Evolutionary conservation across 2,329 filamentous ascomycete species (phyloP).

Genomic region (Leptographium wingfieldii): DNA sequence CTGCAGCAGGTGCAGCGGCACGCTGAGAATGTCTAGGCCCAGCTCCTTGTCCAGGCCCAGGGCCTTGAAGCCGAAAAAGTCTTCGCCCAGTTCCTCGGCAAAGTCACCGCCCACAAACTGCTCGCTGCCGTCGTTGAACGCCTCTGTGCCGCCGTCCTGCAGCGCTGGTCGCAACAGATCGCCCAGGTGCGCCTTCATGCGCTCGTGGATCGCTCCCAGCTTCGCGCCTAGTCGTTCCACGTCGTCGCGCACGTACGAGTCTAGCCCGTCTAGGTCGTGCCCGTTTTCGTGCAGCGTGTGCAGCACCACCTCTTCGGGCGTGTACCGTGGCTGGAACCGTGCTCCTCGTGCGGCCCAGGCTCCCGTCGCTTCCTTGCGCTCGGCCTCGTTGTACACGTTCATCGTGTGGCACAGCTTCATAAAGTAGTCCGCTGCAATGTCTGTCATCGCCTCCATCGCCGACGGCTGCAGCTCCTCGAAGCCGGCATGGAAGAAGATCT

Average conservation of each 20-base stretch:
- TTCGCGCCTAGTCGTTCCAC: constrained; percentile 75
- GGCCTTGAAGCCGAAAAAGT: constrained; percentile 97
- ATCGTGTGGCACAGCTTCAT: constrained; percentile 69
- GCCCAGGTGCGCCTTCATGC: constrained; percentile 86
- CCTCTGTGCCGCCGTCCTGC: constrained; percentile 65
- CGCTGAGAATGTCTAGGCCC: constrained; percentile 73
- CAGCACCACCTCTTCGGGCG: constrained; percentile 71
- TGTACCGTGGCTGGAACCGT: constrained; percentile 53
- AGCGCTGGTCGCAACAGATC: constrained; percentile 87
- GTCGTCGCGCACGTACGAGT: constrained; percentile 83
- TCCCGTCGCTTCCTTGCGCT: constrained; percentile 51
- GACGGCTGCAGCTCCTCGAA: constrained; percentile 97
- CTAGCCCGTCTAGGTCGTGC: constrained; percentile 66
- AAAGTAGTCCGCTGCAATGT: constrained; percentile 83
- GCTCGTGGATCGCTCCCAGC: constrained; percentile 75
- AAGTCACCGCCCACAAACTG: constrained; percentile 96
- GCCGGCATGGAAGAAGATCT: constrained; percentile 90
- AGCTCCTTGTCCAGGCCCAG: constrained; percentile 87
- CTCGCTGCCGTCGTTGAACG: constrained; percentile 93
- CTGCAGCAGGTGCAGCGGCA: constrained; percentile 88
- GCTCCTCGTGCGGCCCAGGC: constrained; percentile 26
- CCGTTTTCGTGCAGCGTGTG: constrained; percentile 80
- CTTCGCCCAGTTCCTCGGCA: constrained; percentile 92
- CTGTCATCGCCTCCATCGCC: constrained; percentile 78
- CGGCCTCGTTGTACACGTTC: constrained; percentile 70